These are phyloP conservation scores for Paecilomyces formosus DNA, from an alignment of 2,329 filamentous ascomycete genomes.

Conservation along the genomic window DNA sequence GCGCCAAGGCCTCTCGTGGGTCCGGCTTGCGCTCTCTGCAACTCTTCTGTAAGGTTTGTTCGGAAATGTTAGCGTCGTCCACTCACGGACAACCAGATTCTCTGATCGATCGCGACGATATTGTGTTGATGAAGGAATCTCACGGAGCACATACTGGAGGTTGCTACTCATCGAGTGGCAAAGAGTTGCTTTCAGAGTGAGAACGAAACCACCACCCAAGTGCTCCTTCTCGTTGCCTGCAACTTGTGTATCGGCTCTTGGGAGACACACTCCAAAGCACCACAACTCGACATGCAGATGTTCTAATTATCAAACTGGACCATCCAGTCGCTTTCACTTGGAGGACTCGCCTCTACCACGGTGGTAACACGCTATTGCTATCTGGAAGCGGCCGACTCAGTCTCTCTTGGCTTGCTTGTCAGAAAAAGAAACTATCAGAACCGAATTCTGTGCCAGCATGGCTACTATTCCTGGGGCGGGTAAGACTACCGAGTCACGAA, in stretches of 20 bases:
- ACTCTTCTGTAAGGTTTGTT: neutral
- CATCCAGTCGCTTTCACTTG: neutral
- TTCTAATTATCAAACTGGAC: neutral
- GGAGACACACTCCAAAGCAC: neutral
- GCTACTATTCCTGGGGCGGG: neutral
- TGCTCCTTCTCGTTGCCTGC: neutral
- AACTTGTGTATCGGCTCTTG: neutral
- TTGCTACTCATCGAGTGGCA: neutral
- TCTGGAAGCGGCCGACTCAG: neutral
- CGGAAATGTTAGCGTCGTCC: neutral
- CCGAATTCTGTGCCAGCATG: neutral
- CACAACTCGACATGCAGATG: neutral
- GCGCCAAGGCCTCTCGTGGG: neutral
- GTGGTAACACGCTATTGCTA: neutral
- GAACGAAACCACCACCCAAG: too few species aligned
- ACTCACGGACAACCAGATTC: neutral
- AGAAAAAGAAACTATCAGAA: neutral
- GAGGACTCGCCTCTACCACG: neutral
- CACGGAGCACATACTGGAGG: neutral
- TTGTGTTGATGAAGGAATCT: neutral
- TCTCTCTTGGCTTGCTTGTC: neutral
- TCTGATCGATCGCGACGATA: neutral
- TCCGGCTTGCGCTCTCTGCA: neutral
- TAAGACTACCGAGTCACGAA: neutral
- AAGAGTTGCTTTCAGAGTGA: neutral